phyloP scores from a whole-genome alignment of 2,329 filamentous ascomycete species.

The Penicillium sp. region DNA sequence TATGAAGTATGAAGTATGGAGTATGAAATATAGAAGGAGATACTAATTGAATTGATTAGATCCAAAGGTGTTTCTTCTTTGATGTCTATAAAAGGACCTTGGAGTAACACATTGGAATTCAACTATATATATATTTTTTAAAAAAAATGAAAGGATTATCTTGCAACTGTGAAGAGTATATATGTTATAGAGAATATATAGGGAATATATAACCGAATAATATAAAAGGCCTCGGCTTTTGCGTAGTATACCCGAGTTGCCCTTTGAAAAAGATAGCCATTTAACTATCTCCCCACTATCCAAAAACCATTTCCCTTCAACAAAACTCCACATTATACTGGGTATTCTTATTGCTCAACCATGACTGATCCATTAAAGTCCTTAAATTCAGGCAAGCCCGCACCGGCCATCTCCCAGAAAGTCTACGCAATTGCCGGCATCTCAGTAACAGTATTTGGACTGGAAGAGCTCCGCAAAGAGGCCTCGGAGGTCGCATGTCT shows the following conservation, averaged over 20 bases:
- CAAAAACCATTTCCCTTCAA: not conserved
- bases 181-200: not conserved
- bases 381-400: conserved; percentile 28
- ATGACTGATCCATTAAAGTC: conserved; percentile 40
- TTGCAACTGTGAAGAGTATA: too few species aligned
- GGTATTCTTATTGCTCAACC: not conserved
- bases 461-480: conserved; percentile 65
- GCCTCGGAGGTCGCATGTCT: conserved; percentile 66
- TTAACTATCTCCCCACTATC: conserved; percentile 4
- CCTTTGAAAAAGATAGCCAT: not conserved
- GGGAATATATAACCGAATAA: not conserved
- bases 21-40: not conserved
- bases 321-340: not conserved
- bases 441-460: conserved; percentile 74
- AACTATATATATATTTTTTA: not conserved
- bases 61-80: not conserved
- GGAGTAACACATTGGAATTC: not conserved
- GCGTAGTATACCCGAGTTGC: conserved; percentile 15
- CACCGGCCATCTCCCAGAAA: conserved; percentile 56
- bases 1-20: not conserved
- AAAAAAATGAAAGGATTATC: not conserved
- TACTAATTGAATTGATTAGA: not conserved
- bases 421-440: conserved; percentile 75
- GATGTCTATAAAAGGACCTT: not conserved
- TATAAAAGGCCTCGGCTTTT: conserved; percentile 11